Base-by-base conservation (phyloP, 257 asterid genomes). In the Catharanthus roseus region DNA sequence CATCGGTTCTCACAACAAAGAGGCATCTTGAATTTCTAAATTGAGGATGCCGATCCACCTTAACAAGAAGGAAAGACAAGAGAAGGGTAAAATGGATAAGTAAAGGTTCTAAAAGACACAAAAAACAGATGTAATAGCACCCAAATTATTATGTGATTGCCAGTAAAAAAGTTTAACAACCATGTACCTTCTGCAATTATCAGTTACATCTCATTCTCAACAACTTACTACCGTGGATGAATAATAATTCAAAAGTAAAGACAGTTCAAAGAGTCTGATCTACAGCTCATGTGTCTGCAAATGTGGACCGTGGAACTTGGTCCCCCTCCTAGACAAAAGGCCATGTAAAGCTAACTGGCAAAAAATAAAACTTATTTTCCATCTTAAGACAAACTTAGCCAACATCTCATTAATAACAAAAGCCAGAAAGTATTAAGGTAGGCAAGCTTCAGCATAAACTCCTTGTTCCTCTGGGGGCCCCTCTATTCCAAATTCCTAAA, bases 41-140 rank as follows among this genome's bases (percentile, higher is more conserved):
- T 45, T 87, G 96, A 18, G 98, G 98, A 80, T 93, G 98, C 69
- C 95, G 85, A 72, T 93, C 98, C 60, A 90, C 98, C 98, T 93
- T 67, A 77, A 81, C 28, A 29, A 54, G 60, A 29, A 54, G 60
- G 11, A 24, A 4, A 34, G 53, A 62, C 49, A 53, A 44, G 55
- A 68, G 62, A 39, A 61, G 44, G 34, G 34, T 34, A 31, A 24
- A 19, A 9, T 45, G 23, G n/a, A 67, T 57, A 33, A 26, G 63
- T 26, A 26, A 55, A 55, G 15, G 26, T 56, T 28, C 36, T 56
- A 56, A 56, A 21, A n/a, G 2, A 56, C 26, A 56, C 15, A 13
- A 9, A n/a, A 55, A 26, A 26, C 63, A 26, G 38, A 11, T 26
- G 44, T 36, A 51, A 38, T 16, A 51, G 10, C 54, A 49, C 16